Percentiles rank a stretch among this genome's conserved stretches.
phyloP scores from a whole-genome alignment of 306 rosid species.

The barrel medic (Medicago truncatula) region MtrunA17r5.0-ANR NC_053048.1:830501-831000 shows the following conservation, averaged over 20 bases:
- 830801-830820: slow-evolving; percentile 54
- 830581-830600: slow-evolving; percentile 62
- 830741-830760: slow-evolving; percentile 74
- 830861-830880: slow-evolving; percentile 65
- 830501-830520: slow-evolving; percentile 87
- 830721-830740: slow-evolving; percentile 78
- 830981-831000: too few species aligned
- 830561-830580: slow-evolving; percentile 63
- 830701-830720: slow-evolving; percentile 74
- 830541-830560: slow-evolving; percentile 48
- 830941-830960: slow-evolving; percentile 17
- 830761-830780: slow-evolving; percentile 77
- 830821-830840: slow-evolving; percentile 50
- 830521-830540: slow-evolving; percentile 65
- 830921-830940: slow-evolving; percentile 33
- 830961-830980: too few species aligned
- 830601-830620: slow-evolving; percentile 60
- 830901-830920: slow-evolving; percentile 56
- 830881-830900: slow-evolving; percentile 92
- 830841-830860: slow-evolving; percentile 50
- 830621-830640: slow-evolving; percentile 51
- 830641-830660: slow-evolving; percentile 79
- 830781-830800: slow-evolving; percentile 22
- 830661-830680: slow-evolving; percentile 72
- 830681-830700: slow-evolving; percentile 69